Conservation (phyloP, 2,329 filamentous ascomycete genomes). For the Diaporthe sp. region DNA sequence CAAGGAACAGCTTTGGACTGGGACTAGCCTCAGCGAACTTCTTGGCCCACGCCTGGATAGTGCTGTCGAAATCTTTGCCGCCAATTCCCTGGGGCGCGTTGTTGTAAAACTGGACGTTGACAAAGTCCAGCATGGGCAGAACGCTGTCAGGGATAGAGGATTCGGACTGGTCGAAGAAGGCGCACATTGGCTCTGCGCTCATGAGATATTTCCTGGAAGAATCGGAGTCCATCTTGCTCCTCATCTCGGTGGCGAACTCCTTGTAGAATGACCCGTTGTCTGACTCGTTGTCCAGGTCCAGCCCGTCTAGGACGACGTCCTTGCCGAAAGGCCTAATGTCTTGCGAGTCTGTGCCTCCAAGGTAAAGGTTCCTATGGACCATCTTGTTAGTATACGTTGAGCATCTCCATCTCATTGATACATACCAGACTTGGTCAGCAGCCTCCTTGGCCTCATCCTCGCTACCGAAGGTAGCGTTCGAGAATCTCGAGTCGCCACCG, state of each 20-base stretch:
- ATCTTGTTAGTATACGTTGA: neutral
- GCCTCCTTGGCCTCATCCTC: slow-evolving; percentile 19
- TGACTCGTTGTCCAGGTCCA: slow-evolving; percentile 30
- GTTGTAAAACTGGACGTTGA: slow-evolving; percentile 34
- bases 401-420: neutral
- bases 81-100: slow-evolving; percentile 23
- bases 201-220: slow-evolving; percentile 15
- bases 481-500: slow-evolving; percentile 11
- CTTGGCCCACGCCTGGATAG: slow-evolving; percentile 24
- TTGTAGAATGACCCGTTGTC: slow-evolving; percentile 13
- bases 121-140: slow-evolving; percentile 22
- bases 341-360: slow-evolving; percentile 19
- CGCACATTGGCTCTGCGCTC: slow-evolving; percentile 25
- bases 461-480: slow-evolving; percentile 10
- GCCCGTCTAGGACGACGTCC: slow-evolving; percentile 22
- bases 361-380: slow-evolving; percentile 25
- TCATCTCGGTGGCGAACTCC: slow-evolving; percentile 23
- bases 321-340: slow-evolving; percentile 29
- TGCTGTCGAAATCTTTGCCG: slow-evolving; percentile 4
- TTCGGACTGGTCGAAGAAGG: neutral
- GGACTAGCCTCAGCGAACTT: slow-evolving; percentile 19
- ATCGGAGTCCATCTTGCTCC: slow-evolving; percentile 14
- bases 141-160: slow-evolving; percentile 22
- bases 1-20: slow-evolving; percentile 31
- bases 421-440: slow-evolving; percentile 30